Evolutionary conservation across 805 yeast genomes (phyloP).

Genomic region (Starmerella tilneyi): DNA sequence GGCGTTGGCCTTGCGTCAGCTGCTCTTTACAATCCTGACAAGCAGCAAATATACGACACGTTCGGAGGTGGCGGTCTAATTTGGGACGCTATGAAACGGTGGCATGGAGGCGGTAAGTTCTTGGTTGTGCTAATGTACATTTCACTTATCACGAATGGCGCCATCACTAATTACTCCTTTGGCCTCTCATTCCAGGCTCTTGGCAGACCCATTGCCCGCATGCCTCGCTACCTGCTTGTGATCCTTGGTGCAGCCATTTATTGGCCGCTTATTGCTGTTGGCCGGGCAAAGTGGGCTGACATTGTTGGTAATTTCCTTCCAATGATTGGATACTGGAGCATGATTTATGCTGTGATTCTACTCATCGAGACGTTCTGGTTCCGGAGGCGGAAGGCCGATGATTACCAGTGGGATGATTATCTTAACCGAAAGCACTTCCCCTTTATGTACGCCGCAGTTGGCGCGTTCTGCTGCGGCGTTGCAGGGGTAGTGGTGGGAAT

Average conservation of each 20-base stretch:
- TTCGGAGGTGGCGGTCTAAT: conserved; percentile 57
- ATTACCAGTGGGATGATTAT: conserved; percentile 71
- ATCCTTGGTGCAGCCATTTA: conserved; percentile 52
- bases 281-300: conserved; percentile 58
- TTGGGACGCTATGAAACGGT: conserved; percentile 51
- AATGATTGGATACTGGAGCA: conserved; percentile 86
- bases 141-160: conserved; percentile 71
- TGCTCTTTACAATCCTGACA: conserved; percentile 42
- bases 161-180: conserved; percentile 69
- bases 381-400: conserved; percentile 41
- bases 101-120: conserved; percentile 74
- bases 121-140: conserved; percentile 57
- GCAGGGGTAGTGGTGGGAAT: conserved; percentile 79
- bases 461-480: conserved; percentile 57
- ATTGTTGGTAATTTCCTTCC: conserved; percentile 76
- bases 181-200: conserved; percentile 65
- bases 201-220: conserved; percentile 39
- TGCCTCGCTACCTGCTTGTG: conserved; percentile 75
- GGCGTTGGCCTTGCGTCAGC: conserved; percentile 62
- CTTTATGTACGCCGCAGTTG: conserved; percentile 58
- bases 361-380: conserved; percentile 65
- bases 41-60: conserved; percentile 42
- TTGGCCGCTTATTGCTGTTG: conserved; percentile 63
- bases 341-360: conserved; percentile 63
- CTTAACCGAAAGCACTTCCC: conserved; percentile 52